A percentile compares a stretch with the other conserved stretches of the same genome.
phyloP scores from a whole-genome alignment of 1,284 basidiomycete species.

The Entoloma clypeatum region DNA sequence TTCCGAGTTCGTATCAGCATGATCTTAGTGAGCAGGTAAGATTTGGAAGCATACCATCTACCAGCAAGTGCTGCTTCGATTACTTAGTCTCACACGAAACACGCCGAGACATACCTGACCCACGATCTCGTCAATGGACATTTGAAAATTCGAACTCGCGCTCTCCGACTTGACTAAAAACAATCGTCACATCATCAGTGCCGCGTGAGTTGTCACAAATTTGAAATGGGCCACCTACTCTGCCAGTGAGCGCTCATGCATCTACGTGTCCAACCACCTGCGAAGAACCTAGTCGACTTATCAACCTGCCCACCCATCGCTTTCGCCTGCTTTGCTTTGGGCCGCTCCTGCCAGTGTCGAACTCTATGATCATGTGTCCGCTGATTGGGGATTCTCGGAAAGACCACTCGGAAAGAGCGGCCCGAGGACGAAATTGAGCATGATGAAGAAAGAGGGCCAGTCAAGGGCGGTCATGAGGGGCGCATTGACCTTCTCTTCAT shows the following conservation, averaged over 20 bases:
- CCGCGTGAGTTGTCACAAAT: not conserved
- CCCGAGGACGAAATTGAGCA: constrained; percentile 6
- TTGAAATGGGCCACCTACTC: no score
- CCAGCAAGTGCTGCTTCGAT: no score
- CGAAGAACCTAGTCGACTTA: constrained; percentile 18
- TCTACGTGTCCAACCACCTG: no score
- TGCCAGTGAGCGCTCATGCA: constrained; percentile 12
- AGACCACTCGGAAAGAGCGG: constrained; percentile 4
- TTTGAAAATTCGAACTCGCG: not conserved
- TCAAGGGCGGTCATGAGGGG: constrained; percentile 15
- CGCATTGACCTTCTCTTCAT: no score
- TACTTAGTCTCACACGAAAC: not conserved
- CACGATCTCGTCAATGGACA: not conserved
- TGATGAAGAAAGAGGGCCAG: constrained; percentile 1
- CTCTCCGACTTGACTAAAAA: not conserved
- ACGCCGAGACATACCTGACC: constrained; percentile 1
- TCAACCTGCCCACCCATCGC: constrained; percentile 7
- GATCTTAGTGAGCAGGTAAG: not conserved
- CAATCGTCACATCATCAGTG: not conserved
- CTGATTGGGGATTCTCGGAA: constrained; percentile 7
- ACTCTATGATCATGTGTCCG: constrained; percentile 6
- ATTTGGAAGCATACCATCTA: no score
- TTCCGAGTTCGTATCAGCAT: not conserved
- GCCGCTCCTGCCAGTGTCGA: constrained; percentile 7
- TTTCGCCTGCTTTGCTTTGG: constrained; percentile 4